Evolutionary conservation across 352 stramenopile species (phyloP).

Genomic region (Phytophthora multivora): DNA sequence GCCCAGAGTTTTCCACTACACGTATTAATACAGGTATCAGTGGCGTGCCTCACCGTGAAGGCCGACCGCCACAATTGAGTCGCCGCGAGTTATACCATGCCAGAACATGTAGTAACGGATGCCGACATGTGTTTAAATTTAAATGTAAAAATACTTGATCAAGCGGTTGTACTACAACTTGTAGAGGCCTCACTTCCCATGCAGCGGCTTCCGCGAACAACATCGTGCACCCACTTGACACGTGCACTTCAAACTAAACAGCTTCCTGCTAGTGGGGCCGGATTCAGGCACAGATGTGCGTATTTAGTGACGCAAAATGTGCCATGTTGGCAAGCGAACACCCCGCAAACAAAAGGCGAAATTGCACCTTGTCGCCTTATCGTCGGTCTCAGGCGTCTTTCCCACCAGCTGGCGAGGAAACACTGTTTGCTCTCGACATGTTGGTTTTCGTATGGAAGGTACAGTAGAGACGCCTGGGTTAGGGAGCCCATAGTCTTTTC

Average conservation of each 20-base stretch:
- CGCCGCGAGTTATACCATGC: too few relatives aligned
- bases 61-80: too few relatives aligned
- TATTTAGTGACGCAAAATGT: constrained; percentile 1
- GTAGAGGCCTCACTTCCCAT: constrained; percentile 9
- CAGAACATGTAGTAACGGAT: too few relatives aligned
- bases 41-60: too few relatives aligned
- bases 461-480: constrained; percentile 2
- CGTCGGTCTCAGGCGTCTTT: constrained; percentile 11
- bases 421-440: background rate
- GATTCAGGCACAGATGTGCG: background rate
- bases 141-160: too few relatives aligned
- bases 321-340: background rate
- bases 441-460: constrained; percentile 4
- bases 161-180: too few relatives aligned
- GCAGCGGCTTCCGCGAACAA: constrained; percentile 3
- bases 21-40: too few relatives aligned
- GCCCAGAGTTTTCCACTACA: background rate
- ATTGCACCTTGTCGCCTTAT: constrained; percentile 2
- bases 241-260: background rate
- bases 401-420: constrained; percentile 4
- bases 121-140: too few relatives aligned
- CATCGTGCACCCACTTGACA: background rate
- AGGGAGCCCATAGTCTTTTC: background rate
- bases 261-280: background rate
- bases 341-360: background rate